Conservation (phyloP, 768 basidiomycete species). For the Termitomyces sp. region DNA sequence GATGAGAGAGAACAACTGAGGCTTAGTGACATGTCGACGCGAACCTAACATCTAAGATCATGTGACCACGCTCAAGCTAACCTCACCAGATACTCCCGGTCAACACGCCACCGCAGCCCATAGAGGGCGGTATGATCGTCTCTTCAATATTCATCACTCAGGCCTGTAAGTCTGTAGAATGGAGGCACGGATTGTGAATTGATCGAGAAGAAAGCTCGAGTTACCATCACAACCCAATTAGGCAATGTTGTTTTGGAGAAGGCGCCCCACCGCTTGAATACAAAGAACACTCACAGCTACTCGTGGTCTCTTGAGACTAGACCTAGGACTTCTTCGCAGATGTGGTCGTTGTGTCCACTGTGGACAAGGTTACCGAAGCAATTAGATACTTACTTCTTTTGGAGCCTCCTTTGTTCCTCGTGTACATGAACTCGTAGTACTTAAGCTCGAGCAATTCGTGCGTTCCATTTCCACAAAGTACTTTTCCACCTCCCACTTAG, state of each 20-base stretch:
- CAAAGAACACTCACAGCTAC: constrained; percentile 6
- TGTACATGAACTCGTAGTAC: not conserved
- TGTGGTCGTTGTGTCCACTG: not conserved
- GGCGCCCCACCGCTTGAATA: not conserved
- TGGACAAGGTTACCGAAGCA: constrained; percentile 1
- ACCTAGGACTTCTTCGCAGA: not conserved
- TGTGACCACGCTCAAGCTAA: too few species aligned
- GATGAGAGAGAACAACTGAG: too few species aligned
- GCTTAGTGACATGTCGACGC: too few species aligned
- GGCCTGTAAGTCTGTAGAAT: too few species aligned
- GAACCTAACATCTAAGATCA: too few species aligned
- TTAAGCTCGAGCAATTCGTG: not conserved
- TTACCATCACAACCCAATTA: not conserved
- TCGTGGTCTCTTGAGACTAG: not conserved
- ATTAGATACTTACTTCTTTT: constrained; percentile 8
- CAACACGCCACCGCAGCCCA: too few species aligned
- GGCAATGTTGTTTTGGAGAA: not conserved
- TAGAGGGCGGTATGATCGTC: too few species aligned
- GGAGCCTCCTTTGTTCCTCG: constrained; percentile 3
- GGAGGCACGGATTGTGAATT: not conserved
- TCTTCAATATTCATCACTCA: too few species aligned
- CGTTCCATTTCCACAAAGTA: not conserved
- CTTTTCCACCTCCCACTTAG: too few species aligned
- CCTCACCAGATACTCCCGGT: too few species aligned
- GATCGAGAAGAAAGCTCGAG: constrained; percentile 9